These are phyloP conservation scores for Flaveria floridana DNA, from an alignment of 140 eudicot species.

Conservation along the genomic window DNA sequence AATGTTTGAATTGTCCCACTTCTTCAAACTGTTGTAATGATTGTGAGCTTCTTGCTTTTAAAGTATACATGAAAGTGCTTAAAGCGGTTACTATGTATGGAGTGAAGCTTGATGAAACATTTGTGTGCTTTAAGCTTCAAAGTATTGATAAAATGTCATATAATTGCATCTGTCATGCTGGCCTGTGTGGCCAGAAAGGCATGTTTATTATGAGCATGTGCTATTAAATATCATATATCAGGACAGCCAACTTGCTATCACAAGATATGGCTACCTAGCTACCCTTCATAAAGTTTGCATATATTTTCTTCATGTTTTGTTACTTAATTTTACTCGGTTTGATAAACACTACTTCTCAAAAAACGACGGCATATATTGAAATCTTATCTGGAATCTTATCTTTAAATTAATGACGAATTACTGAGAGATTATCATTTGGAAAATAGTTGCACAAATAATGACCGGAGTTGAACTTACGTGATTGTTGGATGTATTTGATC, in stretches of 20 bases:
- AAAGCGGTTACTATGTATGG: not conserved
- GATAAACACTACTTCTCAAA: too few species aligned
- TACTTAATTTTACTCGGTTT: not conserved
- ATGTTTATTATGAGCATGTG: constrained; percentile 14
- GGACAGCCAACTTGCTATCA: constrained; percentile 12
- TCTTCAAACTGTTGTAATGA: not conserved
- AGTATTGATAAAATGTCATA: not conserved
- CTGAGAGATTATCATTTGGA: too few species aligned
- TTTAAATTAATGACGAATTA: too few species aligned
- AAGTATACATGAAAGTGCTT: not conserved
- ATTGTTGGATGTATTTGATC: too few species aligned
- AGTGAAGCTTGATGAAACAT: not conserved
- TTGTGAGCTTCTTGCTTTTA: not conserved
- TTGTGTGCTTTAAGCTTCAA: constrained; percentile 23
- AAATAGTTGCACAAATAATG: too few species aligned
- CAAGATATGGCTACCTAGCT: constrained; percentile 13
- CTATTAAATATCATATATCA: constrained; percentile 17
- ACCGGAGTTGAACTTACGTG: too few species aligned
- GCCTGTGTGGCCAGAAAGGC: constrained; percentile 9
- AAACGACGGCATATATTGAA: too few species aligned
- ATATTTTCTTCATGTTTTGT: not conserved
- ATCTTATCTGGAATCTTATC: too few species aligned
- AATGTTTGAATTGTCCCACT: not conserved
- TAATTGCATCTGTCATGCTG: constrained; percentile 3
- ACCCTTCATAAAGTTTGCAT: constrained; percentile 5